Evolutionary conservation across 2,329 filamentous ascomycete species (phyloP).

Genomic region (Fusarium protoensiforme): DNA sequence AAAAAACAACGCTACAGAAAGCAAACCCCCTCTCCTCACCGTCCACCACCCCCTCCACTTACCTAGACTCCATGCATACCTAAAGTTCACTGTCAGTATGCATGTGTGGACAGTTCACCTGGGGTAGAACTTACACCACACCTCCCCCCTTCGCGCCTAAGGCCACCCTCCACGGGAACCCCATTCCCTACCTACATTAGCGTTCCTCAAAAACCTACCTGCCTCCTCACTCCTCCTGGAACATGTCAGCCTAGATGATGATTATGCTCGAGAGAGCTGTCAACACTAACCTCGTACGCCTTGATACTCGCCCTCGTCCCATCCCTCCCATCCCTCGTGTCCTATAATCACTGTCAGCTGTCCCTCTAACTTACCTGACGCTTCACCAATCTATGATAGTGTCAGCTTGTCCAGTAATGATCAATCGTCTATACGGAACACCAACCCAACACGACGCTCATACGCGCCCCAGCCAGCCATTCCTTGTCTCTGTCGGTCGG

Average conservation of each 20-base stretch:
- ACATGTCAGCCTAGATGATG: neutral
- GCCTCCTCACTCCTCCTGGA: neutral
- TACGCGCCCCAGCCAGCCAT: neutral
- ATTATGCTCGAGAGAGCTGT: neutral
- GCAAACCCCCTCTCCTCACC: neutral
- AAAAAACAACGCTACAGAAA: neutral
- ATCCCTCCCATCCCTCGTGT: neutral
- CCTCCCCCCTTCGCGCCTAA: neutral
- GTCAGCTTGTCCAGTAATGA: neutral
- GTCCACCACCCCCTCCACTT: neutral
- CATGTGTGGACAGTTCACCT: neutral
- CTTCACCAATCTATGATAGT: no score
- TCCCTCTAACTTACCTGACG: no score
- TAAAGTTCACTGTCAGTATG: neutral
- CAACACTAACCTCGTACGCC: neutral
- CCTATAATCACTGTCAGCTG: no score
- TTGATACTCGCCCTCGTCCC: neutral
- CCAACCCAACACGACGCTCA: neutral
- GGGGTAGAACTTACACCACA: neutral
- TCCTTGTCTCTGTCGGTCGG: neutral
- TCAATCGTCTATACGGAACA: neutral
- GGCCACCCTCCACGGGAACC: neutral
- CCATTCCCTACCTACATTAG: neutral
- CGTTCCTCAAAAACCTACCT: neutral
- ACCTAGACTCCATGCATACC: neutral